Base-by-base conservation (phyloP, 2,329 filamentous ascomycete genomes). In the Zalaria sp. region DNA sequence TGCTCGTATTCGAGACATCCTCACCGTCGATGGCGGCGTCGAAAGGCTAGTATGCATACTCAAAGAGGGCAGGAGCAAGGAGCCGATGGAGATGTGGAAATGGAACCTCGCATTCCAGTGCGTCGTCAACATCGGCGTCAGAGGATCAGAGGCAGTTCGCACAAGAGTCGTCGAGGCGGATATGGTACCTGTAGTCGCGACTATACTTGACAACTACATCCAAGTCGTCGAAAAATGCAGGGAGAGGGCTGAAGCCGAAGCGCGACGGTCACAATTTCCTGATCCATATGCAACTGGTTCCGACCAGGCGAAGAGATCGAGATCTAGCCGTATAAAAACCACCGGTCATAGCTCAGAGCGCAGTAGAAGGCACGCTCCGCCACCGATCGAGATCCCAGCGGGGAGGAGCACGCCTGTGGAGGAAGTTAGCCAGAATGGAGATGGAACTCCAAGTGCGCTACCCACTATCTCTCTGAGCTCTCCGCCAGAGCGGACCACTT, bases 1-100 rank as follows among this genome's bases (percentile, higher is more conserved):
- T 2, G 89, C 89, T 47, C 85, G 91, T 48, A 98, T 98, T 62
- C 79, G 91, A 54, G 91, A 98, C 60, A 98, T 98, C 49, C 75
- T 98, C 50, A 96, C 89, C 43, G 86, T 98, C 66, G 91, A 98
- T 82, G 91, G 91, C 64, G 91, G 91, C 47, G 91, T 98, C 62
- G 91, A 98, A 68, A 73, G 89, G 50, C 71, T 98, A 52, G 85
- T 98, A 59, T 95, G 87, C 73, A 95, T 98, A 57, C 76, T 98
- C 62, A 98, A 98, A 65, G 86, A 94, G 64, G 91, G 91, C 48
- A 76, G 91, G 58, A 95, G 85, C 66, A 93, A 88, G 64, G 89
- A 98, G 61, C 82, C 95, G 79, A 95, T 96, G 89, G 89, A 95
- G 62, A 94, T 94, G 84, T 98, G 91, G 91, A 96, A 96, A 66